Base-by-base conservation (phyloP, 2,329 filamentous ascomycete species). In the Phaeosphaeriaceae sp. region DNA sequence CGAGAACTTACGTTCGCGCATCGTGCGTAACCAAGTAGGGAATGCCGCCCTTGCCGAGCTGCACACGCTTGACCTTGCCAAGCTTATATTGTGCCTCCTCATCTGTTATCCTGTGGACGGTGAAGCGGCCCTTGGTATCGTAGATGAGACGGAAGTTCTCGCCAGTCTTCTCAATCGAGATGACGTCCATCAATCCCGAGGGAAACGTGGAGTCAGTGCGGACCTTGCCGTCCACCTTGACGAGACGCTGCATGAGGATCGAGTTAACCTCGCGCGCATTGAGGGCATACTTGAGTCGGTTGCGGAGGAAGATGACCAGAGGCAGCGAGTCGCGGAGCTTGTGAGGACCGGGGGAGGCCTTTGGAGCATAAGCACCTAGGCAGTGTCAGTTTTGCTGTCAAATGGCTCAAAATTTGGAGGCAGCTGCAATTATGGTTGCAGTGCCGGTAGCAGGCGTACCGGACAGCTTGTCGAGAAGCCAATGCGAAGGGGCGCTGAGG, bases 1-100 rank as follows among this genome's bases (percentile, higher is more conserved):
- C 89, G 82, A 85, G 88, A 89, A 97, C 93, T 96, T 85, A 99
- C 93, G 94, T 99, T 92, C 94, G 89, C 83, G 94, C 94, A 94
- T 99, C 94, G 90, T 99, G 94, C 92, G 94, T 99, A 90, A 99
- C 94, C 92, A 97, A 97, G 92, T 96, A 99, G 95, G 94, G 94
- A 88, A 99, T 96, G 85, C 92, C 94, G 83, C 94, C 95, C 82
- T 92, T 93, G 85, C 94, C 94, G 74, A 99, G 87, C 86, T 99
- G 94, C 61, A 99, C 94, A 76, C 93, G 89, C 90, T 97, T 97
- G 84, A 99, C 94, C 87, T 97, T 99, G 86, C 92, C 92, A 74
- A 99, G 86, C 89, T 99, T 99, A 90, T 97, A 99, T 85, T 94
- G 88, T 72, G 93, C 92, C 90, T 99, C 94, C 85, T 97, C 94